Conservation (phyloP, 371 early-diverging fungal genomes). For the Rhizopus arrhizus region DNA sequence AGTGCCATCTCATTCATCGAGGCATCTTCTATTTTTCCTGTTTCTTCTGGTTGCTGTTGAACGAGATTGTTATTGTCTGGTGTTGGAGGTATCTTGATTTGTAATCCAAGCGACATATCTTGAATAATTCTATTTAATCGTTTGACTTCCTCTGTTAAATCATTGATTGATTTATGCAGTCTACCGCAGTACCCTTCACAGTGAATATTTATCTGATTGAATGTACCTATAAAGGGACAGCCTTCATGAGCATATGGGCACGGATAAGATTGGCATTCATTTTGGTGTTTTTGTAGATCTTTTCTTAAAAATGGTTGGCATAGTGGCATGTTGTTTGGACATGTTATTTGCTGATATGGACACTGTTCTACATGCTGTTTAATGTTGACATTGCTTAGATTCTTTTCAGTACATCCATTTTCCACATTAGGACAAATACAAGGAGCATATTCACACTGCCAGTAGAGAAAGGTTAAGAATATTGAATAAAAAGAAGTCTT, state of each 20-base stretch:
- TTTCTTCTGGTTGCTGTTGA: conserved; percentile 8
- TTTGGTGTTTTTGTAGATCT: conserved; percentile 37
- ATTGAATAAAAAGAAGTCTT: not conserved
- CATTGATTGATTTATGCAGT: conserved; percentile 36
- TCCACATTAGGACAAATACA: conserved; percentile 40
- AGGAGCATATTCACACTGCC: conserved; percentile 40
- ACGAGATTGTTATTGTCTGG: conserved; percentile 13
- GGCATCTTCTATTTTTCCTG: conserved; percentile 11
- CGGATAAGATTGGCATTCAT: conserved; percentile 41
- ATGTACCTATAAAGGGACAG: conserved; percentile 44
- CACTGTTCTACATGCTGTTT: conserved; percentile 37
- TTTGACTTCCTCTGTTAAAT: conserved; percentile 40
- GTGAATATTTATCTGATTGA: conserved; percentile 34
- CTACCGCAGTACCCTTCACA: conserved; percentile 46
- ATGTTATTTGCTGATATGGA: conserved; percentile 38
- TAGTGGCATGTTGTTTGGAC: conserved; percentile 43
- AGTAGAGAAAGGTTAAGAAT: not conserved
- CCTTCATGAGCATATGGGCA: conserved; percentile 45
- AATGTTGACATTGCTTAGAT: conserved; percentile 21
- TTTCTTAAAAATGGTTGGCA: conserved; percentile 48
- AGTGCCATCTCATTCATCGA: conserved; percentile 36
- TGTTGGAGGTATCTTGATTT: conserved; percentile 22
- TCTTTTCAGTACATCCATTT: conserved; percentile 40
- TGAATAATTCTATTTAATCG: conserved; percentile 29
- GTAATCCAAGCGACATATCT: conserved; percentile 11